These are phyloP conservation scores for Crepidotus variabilis DNA, from an alignment of 768 basidiomycete genomes.

Conservation along the genomic window DNA sequence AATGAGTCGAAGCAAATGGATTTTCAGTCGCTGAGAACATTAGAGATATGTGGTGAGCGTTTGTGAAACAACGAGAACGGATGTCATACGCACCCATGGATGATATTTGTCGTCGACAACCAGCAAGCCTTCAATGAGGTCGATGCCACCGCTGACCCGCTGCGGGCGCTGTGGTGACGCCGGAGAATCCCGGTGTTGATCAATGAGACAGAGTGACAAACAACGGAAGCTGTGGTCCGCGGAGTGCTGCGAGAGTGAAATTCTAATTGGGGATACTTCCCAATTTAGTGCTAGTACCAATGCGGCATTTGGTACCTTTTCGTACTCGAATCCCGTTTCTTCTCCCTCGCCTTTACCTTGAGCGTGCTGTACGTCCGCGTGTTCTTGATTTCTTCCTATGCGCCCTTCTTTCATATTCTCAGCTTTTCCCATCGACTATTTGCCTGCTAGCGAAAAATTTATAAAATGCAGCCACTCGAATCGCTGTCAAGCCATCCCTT, in stretches of 20 bases:
- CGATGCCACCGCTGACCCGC: neutral
- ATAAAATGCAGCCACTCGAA: constrained; percentile 1
- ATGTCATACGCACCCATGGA: constrained; percentile 30
- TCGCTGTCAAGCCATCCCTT: constrained; percentile 5
- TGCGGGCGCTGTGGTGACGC: neutral
- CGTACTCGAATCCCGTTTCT: neutral
- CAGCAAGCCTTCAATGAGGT: neutral
- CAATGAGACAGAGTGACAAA: constrained; percentile 2
- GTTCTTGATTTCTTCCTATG: constrained; percentile 24
- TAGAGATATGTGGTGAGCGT: neutral
- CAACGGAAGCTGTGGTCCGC: neutral
- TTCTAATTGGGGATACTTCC: neutral
- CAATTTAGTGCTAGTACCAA: neutral
- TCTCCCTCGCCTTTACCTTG: neutral
- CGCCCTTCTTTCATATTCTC: constrained; percentile 26
- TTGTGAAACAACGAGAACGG: constrained; percentile 2
- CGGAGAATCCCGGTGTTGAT: neutral
- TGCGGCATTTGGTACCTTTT: neutral
- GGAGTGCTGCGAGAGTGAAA: neutral
- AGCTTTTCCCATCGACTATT: constrained; percentile 13
- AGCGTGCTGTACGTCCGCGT: constrained; percentile 21
- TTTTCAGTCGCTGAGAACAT: constrained; percentile 52
- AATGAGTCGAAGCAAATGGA: constrained; percentile 81
- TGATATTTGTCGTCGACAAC: constrained; percentile 1
- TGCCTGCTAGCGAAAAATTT: constrained; percentile 1